Percentiles rank a stretch among this genome's conserved stretches.
Evolutionary conservation across 179 eudicot genomes (phyloP).

Genomic region (Kewa caespitosa): DNA sequence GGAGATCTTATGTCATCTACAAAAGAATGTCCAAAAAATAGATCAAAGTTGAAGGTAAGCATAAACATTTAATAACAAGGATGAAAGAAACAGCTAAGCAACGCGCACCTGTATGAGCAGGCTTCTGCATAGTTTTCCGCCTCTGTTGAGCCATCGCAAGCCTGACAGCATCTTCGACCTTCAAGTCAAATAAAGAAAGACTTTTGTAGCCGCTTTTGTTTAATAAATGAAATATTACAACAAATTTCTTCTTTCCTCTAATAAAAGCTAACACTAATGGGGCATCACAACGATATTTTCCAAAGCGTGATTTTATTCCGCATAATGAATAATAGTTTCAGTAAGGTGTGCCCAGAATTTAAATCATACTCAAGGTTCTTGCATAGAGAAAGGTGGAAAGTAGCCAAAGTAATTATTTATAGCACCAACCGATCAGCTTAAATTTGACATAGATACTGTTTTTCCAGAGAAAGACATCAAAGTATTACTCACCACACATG

Average conservation of each 20-base stretch:
- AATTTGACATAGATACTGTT: too few relatives aligned
- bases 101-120: constrained; percentile 44
- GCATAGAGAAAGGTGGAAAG: too few relatives aligned
- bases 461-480: too few relatives aligned
- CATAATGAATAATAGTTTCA: too few relatives aligned
- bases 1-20: constrained; percentile 74
- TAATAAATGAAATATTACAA: neutral
- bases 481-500: neutral
- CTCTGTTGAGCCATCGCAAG: constrained; percentile 72
- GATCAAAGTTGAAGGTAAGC: too few relatives aligned
- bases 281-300: neutral
- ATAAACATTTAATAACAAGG: too few relatives aligned
- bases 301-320: neutral
- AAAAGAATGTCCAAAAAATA: constrained; percentile 11
- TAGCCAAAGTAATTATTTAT: too few relatives aligned
- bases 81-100: constrained; percentile 13
- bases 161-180: constrained; percentile 86
- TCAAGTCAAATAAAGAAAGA: constrained; percentile 13
- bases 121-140: constrained; percentile 44
- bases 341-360: too few relatives aligned
- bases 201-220: neutral
- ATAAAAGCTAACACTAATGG: neutral
- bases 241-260: neutral
- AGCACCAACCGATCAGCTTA: too few relatives aligned
- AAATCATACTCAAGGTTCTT: too few relatives aligned